Conservation (phyloP, 2,329 filamentous ascomycete species). For the Sclerotinia spermophila region DNA sequence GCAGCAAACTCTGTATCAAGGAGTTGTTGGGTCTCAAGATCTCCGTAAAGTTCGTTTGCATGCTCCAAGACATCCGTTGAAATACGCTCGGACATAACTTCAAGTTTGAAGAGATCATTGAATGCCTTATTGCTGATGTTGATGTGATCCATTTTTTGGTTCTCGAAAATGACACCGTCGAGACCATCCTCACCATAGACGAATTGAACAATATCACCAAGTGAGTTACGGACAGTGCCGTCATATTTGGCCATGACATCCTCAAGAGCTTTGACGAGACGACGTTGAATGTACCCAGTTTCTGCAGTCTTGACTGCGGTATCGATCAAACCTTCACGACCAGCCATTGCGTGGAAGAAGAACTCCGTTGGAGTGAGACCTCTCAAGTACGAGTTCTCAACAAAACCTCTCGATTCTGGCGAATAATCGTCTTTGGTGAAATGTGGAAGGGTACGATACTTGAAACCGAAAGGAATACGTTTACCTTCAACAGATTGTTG, state of each 20-base stretch:
- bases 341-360: constrained; percentile 99
- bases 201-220: constrained; percentile 96
- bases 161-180: constrained; percentile 90
- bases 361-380: constrained; percentile 94
- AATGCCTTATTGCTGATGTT: constrained; percentile 75
- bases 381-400: constrained; percentile 97
- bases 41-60: constrained; percentile 79
- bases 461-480: constrained; percentile 98
- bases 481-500: constrained; percentile 98
- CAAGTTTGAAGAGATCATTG: constrained; percentile 75
- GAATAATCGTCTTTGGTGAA: constrained; percentile 99
- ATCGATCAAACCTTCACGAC: constrained; percentile 99
- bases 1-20: constrained; percentile 87
- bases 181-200: constrained; percentile 96
- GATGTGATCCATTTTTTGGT: constrained; percentile 84
- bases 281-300: constrained; percentile 97
- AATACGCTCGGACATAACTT: constrained; percentile 66
- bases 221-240: constrained; percentile 92
- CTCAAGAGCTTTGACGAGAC: constrained; percentile 95
- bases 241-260: constrained; percentile 98
- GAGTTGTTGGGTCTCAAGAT: constrained; percentile 79
- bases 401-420: constrained; percentile 92
- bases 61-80: constrained; percentile 77
- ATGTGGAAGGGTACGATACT: constrained; percentile 93
- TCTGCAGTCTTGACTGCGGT: constrained; percentile 99